A percentile compares a stretch with the other conserved stretches of the same genome.
phyloP scores from a whole-genome alignment of 2,329 filamentous ascomycete genomes.

The Metarhizium robertsii region DNA sequence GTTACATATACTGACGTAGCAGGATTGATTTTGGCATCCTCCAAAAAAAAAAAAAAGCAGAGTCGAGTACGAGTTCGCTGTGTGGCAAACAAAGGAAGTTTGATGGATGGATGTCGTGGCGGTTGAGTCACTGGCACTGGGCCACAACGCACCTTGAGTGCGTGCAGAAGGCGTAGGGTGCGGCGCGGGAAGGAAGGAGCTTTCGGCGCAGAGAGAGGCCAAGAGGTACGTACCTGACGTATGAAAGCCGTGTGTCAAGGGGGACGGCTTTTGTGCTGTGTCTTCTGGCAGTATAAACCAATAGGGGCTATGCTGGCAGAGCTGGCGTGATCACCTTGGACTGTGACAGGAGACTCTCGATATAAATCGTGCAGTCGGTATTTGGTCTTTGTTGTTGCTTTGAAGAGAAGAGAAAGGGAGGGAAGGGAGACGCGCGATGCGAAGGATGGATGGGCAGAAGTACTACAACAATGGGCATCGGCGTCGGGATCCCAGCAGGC shows the following conservation, averaged over 20 bases:
- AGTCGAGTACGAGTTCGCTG: neutral
- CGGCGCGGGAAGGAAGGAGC: neutral
- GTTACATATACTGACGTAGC: neutral
- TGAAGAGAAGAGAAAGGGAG: slow-evolving; percentile 26
- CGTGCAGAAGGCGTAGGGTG: neutral
- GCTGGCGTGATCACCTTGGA: slow-evolving; percentile 49
- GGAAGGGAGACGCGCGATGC: slow-evolving; percentile 22
- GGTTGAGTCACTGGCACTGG: slow-evolving; percentile 11
- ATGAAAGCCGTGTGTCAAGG: slow-evolving; percentile 17
- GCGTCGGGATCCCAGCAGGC: slow-evolving; percentile 5
- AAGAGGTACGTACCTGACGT: slow-evolving; percentile 23
- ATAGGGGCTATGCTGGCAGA: slow-evolving; percentile 21
- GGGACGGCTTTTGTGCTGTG: slow-evolving; percentile 16
- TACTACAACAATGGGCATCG: slow-evolving; percentile 15
- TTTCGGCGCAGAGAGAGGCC: neutral
- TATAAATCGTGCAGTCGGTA: slow-evolving; percentile 40
- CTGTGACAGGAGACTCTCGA: slow-evolving; percentile 52
- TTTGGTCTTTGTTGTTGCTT: slow-evolving; percentile 42
- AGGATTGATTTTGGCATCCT: neutral
- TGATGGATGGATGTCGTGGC: neutral
- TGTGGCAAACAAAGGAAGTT: neutral
- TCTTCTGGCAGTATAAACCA: slow-evolving; percentile 15
- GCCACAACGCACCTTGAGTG: neutral
- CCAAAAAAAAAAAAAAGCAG: neutral
- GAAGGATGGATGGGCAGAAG: slow-evolving; percentile 17